Evolutionary conservation across 768 basidiomycete species (phyloP), one percentile per base, ranked within the genome.

Genomic region (Kwoniella mangroviensis): DNA sequence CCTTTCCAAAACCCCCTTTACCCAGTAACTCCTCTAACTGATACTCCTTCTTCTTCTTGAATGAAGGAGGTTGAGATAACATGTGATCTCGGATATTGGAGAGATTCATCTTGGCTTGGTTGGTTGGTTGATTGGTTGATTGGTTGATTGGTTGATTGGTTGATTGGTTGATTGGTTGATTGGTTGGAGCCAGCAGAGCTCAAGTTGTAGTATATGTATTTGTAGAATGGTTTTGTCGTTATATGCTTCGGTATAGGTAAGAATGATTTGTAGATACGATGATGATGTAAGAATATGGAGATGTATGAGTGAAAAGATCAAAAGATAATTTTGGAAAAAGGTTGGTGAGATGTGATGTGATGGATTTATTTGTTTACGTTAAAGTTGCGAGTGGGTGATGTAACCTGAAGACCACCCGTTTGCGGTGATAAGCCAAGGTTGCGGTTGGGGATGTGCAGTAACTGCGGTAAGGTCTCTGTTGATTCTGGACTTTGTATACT

Each of bases 1-100:
- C 96, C 81, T 93, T 92, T 26, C 94, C 94, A 83, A 96, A 97
- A 0, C 93, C 90, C 3, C 94, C 94, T 15, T 87, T 86, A 4
- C 94, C 94, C 4, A 95, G 69, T 22, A 78, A 60, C 43, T 78
- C 77, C 59, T 80, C 73, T 19, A 84, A 71, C 24, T 57, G 68
- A 76, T 82, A 84, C 49, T 82, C 79, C 82, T 91, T 92, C 86
- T 96, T 97, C 87, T 94, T 94, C 72, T 81, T 84, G 81, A 92
- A 95, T 66, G 91, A 93, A 0, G 91, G 86, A 0, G 94, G 94
- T 77, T 96, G 93, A 0, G 90, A 89, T 3, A 94, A 86, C 22
- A 96, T 59, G 34, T 79, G 79, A 71, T 83, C 81, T n/a, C 75
- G 54, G 53, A 83, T 41, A 22, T 77, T 74, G 4, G 75, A 74